phyloP scores from a whole-genome alignment of 306 rosid genomes.

The Cucurbita moschata region DNA sequence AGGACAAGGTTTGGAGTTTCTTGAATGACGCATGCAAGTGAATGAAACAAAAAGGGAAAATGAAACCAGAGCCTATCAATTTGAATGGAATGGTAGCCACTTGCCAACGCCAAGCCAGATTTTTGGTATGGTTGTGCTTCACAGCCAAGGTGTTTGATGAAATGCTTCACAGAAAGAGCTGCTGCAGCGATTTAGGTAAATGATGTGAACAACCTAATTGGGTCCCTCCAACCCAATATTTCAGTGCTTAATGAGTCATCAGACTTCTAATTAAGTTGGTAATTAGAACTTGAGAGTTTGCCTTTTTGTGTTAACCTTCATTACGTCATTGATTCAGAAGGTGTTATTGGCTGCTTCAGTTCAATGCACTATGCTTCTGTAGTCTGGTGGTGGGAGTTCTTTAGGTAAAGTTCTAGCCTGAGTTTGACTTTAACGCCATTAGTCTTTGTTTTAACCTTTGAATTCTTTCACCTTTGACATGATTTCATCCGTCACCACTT shows the following conservation, averaged over 20 bases:
- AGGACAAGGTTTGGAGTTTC: not conserved
- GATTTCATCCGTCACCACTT: not conserved
- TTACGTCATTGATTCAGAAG: not conserved
- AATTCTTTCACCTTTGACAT: not conserved
- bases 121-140: not conserved
- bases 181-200: conserved; percentile 5
- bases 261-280: conserved; percentile 4
- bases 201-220: conserved; percentile 2
- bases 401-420: not conserved
- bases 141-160: not conserved
- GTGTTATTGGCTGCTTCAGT: not conserved
- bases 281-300: not conserved
- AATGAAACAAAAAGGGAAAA: conserved; percentile 4
- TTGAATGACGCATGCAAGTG: conserved; percentile 1
- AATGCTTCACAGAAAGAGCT: not conserved
- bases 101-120: not conserved
- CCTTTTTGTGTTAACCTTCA: conserved; percentile 1
- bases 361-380: conserved; percentile 4
- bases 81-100: not conserved
- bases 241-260: conserved; percentile 11
- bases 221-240: conserved; percentile 7
- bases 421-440: conserved; percentile 1
- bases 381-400: not conserved
- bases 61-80: not conserved
- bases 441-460: not conserved